Evolutionary conservation across 495 filamentous ascomycete genomes (phyloP).

Genomic region (Penicillium ochrochloron): DNA sequence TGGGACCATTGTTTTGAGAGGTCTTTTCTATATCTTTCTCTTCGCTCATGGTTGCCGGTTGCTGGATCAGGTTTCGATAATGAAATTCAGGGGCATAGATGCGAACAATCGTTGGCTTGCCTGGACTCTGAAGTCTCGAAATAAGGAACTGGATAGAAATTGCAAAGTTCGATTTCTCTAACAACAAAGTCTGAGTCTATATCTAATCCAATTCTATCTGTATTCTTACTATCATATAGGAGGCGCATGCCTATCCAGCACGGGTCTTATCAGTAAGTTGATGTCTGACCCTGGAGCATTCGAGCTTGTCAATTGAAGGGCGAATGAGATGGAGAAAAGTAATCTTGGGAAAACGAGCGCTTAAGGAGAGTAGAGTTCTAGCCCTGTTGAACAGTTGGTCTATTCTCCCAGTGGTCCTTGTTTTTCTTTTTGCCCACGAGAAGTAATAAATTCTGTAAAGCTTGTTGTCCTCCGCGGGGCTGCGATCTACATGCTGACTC

Average conservation of each 20-base stretch:
- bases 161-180: not conserved
- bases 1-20: not conserved
- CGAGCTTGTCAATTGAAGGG: not conserved
- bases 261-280: not conserved
- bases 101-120: not conserved
- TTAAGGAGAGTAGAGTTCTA: not conserved
- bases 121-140: not conserved
- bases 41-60: not conserved
- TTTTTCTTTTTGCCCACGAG: not conserved
- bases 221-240: not conserved
- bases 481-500: conserved; percentile 7
- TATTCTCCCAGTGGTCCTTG: not conserved
- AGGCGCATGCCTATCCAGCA: not conserved
- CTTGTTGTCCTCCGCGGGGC: conserved; percentile 3
- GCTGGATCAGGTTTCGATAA: not conserved
- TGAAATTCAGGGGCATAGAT: not conserved
- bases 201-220: not conserved
- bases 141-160: not conserved
- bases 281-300: not conserved
- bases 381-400: not conserved
- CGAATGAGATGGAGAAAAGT: not conserved
- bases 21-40: conserved; percentile 9
- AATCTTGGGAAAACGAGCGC: not conserved
- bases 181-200: not conserved
- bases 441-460: not conserved